Conservation (phyloP, 23 red algal genomes). For the Gracilariopsis chorda region DNA sequence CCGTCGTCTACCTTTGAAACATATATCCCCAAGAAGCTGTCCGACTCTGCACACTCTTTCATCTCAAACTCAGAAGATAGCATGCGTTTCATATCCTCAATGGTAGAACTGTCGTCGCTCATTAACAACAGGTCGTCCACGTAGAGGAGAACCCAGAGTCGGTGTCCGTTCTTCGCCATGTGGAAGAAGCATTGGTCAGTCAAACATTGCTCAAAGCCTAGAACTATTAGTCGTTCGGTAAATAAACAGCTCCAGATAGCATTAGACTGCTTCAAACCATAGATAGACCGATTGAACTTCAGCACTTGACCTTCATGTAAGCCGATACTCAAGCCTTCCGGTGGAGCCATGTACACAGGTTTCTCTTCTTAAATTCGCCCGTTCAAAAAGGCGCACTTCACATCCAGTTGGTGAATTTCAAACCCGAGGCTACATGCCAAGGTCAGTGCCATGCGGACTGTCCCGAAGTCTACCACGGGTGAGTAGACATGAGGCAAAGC, state of each 20-base stretch:
- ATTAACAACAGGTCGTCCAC: conserved; percentile 4
- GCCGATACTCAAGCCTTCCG: not conserved
- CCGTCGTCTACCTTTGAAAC: not conserved
- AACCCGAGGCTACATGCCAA: not conserved
- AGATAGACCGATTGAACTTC: not conserved
- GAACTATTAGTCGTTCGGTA: not conserved
- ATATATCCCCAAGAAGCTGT: not conserved
- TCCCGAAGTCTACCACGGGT: not conserved
- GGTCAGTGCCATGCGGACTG: not conserved
- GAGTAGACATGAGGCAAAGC: not conserved
- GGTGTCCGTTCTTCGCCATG: not conserved
- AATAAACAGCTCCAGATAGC: not conserved
- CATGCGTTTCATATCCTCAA: not conserved
- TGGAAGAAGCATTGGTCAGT: not conserved
- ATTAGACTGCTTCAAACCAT: not conserved
- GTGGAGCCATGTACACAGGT: not conserved
- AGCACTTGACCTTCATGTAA: not conserved
- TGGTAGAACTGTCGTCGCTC: not conserved
- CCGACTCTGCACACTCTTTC: not conserved
- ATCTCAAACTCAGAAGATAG: not conserved
- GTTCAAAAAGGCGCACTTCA: not conserved
- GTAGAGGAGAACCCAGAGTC: not conserved
- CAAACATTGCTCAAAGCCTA: not conserved
- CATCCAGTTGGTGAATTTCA: conserved; percentile 5
- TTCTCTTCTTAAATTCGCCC: not conserved